A percentile compares a stretch with the other conserved stretches of the same genome.
Evolutionary conservation across 352 stramenopile species (phyloP).

Genomic region (Phytophthora rubi): DNA sequence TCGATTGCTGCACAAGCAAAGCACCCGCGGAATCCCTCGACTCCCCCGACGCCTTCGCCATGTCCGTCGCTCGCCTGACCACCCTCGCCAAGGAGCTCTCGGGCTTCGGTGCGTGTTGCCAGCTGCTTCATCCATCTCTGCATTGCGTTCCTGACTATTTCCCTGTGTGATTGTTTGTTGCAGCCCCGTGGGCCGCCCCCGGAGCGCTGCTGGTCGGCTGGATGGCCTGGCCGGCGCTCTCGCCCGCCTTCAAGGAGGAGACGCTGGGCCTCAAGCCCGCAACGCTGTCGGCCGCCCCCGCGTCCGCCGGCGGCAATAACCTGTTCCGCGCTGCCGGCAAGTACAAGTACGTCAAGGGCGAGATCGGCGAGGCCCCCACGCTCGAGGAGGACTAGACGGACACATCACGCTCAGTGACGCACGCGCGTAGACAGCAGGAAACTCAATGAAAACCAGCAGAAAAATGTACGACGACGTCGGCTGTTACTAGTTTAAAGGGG

Average conservation of each 20-base stretch:
- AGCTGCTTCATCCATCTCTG: neutral
- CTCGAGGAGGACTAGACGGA: slow-evolving; percentile 64
- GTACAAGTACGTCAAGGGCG: slow-evolving; percentile 80
- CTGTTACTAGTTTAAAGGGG: neutral
- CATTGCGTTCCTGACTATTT: neutral
- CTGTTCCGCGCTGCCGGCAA: slow-evolving; percentile 66
- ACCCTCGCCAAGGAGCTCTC: slow-evolving; percentile 63
- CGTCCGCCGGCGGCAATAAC: slow-evolving; percentile 27
- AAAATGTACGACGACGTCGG: slow-evolving; percentile 34
- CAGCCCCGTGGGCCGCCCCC: slow-evolving; percentile 64
- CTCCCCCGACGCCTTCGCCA: no score
- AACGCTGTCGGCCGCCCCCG: slow-evolving; percentile 25
- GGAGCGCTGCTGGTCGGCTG: slow-evolving; percentile 58
- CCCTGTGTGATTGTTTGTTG: neutral
- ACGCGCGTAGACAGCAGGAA: neutral
- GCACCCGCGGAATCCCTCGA: slow-evolving; percentile 24
- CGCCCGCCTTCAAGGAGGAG: slow-evolving; percentile 77
- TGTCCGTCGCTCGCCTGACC: slow-evolving; percentile 44
- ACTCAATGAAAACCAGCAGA: slow-evolving; percentile 5
- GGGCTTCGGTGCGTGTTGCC: slow-evolving; percentile 47
- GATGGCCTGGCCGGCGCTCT: slow-evolving; percentile 77
- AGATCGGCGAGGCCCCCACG: slow-evolving; percentile 79
- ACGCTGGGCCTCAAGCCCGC: slow-evolving; percentile 62
- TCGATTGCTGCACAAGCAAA: slow-evolving; percentile 1
- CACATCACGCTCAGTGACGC: no score